Percentiles rank a stretch among this genome's conserved stretches.
Conservation (phyloP, 2,329 filamentous ascomycete species). For the Juglanconis oblonga region DNA sequence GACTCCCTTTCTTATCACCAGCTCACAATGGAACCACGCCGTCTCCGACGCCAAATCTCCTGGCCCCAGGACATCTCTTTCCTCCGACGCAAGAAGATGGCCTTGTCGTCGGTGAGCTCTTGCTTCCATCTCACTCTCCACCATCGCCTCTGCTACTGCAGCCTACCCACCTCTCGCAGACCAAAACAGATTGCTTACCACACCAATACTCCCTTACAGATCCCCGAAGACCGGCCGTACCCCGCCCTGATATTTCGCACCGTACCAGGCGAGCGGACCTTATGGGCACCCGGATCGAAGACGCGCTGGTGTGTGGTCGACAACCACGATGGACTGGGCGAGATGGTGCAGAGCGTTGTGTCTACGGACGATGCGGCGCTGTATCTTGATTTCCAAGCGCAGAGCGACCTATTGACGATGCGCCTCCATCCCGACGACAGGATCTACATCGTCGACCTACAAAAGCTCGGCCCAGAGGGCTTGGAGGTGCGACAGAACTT, state of each 20-base stretch:
- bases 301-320: not conserved
- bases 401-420: not conserved
- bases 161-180: not conserved
- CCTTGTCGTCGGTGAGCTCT: not conserved
- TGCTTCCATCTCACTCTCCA: not conserved
- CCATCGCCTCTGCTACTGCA: not conserved
- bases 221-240: not conserved
- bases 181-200: not conserved
- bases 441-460: not conserved
- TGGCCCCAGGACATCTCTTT: not conserved
- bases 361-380: not conserved
- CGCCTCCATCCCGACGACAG: not conserved
- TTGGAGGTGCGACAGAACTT: not conserved
- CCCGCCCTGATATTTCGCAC: not conserved
- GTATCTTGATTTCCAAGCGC: not conserved
- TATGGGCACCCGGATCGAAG: not conserved
- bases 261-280: not conserved
- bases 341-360: conserved; percentile 3
- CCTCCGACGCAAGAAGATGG: not conserved
- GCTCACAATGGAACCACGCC: not conserved
- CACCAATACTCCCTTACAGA: not conserved
- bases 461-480: not conserved
- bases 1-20: not conserved
- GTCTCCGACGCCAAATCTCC: not conserved
- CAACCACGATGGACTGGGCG: not conserved